Base-by-base conservation (phyloP, 1,139 yeast species). In the Lodderomyces jiufengensis region DNA sequence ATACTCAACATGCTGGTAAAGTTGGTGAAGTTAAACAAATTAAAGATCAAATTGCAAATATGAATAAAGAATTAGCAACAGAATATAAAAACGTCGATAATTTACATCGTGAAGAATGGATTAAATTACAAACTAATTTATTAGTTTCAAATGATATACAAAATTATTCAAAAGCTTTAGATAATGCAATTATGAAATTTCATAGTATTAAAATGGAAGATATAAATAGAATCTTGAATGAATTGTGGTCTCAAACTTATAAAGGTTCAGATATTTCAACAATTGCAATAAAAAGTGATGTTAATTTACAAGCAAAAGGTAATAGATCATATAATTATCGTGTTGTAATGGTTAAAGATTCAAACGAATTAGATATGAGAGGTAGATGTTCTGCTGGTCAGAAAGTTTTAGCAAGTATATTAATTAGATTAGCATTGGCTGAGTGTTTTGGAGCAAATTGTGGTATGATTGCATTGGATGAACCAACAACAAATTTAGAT, bases 351-450 rank as follows among this genome's bases (percentile, higher is more conserved):
- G 79, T 80, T 43, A 94, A 94, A 54, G 87, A 85, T 49, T 94
- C 85, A 37, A 84, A 80, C 1, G 98, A 92, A 56, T 66, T 94
- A 32, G 99, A 94, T 53, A 94, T 94, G 99, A 74, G 98, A 46
- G 99, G 98, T 1, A 67, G 98, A 39, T 94, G 99, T 57, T 87
- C 97, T 2, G 98, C 98, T 0, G 99, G 99, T 1, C 99, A 94
- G 58, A 87, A 88, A 54, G 97, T 94, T 2, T 65, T 94, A 38
- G 96, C 98, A 0, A 83, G 95, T 38, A 88, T 94, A 36, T 80
- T 94, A 26, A 90, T 94, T 37, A 71, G 99, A 38, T 66, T 94
- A 40, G 97, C 97, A 0, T 65, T 94, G 34, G 95, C 97, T 0
- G 98, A 94, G 57, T 87, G 97, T 53, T 92, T 94, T 65, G 98